phyloP scores from a whole-genome alignment of 768 basidiomycete species.

The Suillus luteus region DNA sequence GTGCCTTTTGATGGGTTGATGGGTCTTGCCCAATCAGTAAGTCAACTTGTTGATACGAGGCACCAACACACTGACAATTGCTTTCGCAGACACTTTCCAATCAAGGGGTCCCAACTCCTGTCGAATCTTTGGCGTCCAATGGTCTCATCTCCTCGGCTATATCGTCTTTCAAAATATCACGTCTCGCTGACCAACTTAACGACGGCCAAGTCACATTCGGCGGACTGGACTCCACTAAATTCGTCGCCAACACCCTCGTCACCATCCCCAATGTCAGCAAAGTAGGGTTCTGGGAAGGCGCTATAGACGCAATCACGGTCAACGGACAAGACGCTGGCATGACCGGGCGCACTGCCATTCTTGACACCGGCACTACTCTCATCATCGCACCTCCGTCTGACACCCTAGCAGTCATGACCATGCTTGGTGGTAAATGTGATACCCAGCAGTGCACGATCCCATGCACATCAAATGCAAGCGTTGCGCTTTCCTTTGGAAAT shows the following conservation, averaged over 20 bases:
- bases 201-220: constrained; percentile 87
- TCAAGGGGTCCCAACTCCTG: constrained; percentile 64
- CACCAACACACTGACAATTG: not conserved
- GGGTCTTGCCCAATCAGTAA: constrained; percentile 73
- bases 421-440: constrained; percentile 56
- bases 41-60: constrained; percentile 25
- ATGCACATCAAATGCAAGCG: constrained; percentile 54
- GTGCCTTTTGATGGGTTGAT: constrained; percentile 73
- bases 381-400: constrained; percentile 48
- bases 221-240: constrained; percentile 69
- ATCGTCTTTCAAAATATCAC: constrained; percentile 79
- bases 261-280: constrained; percentile 63
- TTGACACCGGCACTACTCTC: constrained; percentile 52
- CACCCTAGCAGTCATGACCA: constrained; percentile 56
- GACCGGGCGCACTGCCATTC: constrained; percentile 67
- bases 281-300: constrained; percentile 81
- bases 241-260: constrained; percentile 57
- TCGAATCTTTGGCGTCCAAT: constrained; percentile 63
- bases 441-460: constrained; percentile 61
- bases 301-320: constrained; percentile 58
- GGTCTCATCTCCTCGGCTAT: constrained; percentile 65
- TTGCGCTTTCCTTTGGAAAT: constrained; percentile 63
- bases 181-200: constrained; percentile 60
- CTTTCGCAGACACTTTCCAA: constrained; percentile 56
- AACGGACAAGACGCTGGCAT: constrained; percentile 56